A percentile compares a stretch with the other conserved stretches of the same genome.
Evolutionary conservation across 768 basidiomycete species (phyloP).

Genomic region (Leccinum sublutescens): DNA sequence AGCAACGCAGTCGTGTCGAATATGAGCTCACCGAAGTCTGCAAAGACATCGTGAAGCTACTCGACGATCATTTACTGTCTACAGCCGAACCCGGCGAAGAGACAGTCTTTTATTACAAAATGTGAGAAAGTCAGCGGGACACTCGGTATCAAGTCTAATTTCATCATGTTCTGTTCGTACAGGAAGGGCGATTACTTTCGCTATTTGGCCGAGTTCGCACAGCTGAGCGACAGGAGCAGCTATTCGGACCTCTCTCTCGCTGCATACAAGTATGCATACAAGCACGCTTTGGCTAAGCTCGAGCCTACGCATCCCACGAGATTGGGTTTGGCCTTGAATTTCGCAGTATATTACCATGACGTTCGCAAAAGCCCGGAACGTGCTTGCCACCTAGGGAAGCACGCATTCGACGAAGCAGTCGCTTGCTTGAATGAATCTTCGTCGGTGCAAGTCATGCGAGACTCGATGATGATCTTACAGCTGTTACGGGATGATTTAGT

Average conservation of each 20-base stretch:
- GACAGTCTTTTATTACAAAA: slow-evolving; percentile 88
- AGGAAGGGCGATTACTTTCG: slow-evolving; percentile 92
- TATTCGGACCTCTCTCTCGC: slow-evolving; percentile 76
- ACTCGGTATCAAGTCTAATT: slow-evolving; percentile 1
- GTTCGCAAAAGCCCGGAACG: slow-evolving; percentile 82
- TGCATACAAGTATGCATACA: slow-evolving; percentile 83
- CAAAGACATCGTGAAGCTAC: slow-evolving; percentile 70
- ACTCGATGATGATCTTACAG: slow-evolving; percentile 83
- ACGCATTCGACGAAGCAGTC: slow-evolving; percentile 90
- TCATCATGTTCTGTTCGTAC: slow-evolving; percentile 6
- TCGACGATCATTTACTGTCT: slow-evolving; percentile 60
- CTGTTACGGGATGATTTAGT: slow-evolving; percentile 82
- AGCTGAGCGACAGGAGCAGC: slow-evolving; percentile 62
- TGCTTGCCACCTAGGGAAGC: slow-evolving; percentile 87
- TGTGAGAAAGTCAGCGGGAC: slow-evolving; percentile 45
- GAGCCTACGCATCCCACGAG: slow-evolving; percentile 82
- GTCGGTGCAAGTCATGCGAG: slow-evolving; percentile 48
- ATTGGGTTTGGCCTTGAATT: slow-evolving; percentile 85
- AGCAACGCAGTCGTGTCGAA: slow-evolving; percentile 75
- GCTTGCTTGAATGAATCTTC: slow-evolving; percentile 51
- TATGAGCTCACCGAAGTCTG: slow-evolving; percentile 73
- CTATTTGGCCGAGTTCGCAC: slow-evolving; percentile 85
- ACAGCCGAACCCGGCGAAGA: slow-evolving; percentile 73
- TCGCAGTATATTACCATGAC: slow-evolving; percentile 92
- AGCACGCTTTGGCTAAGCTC: slow-evolving; percentile 74